Conservation (phyloP, 2,329 filamentous ascomycete species). For the Scedosporium minutisporum region DNA sequence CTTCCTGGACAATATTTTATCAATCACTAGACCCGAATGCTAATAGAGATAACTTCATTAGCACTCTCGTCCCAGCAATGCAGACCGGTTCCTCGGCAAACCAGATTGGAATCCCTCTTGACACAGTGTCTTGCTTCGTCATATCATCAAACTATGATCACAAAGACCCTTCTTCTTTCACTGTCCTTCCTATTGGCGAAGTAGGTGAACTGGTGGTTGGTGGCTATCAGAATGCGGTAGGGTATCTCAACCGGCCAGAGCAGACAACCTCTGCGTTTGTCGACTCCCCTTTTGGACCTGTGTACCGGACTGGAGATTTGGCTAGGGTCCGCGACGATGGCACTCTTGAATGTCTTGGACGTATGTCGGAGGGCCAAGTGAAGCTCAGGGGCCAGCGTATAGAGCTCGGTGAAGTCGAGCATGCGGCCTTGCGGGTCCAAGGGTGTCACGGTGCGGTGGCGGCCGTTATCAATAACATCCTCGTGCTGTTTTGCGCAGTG, state of each 20-base stretch:
- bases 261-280: constrained; percentile 68
- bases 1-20: neutral
- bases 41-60: constrained; percentile 12
- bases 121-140: constrained; percentile 72
- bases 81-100: constrained; percentile 44
- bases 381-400: constrained; percentile 79
- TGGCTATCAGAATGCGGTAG: constrained; percentile 67
- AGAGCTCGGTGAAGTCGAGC: constrained; percentile 70
- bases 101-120: constrained; percentile 68
- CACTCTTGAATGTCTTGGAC: constrained; percentile 71
- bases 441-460: constrained; percentile 59
- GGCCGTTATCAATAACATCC: constrained; percentile 53
- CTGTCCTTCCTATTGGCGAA: constrained; percentile 54
- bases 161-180: constrained; percentile 22
- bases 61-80: constrained; percentile 63
- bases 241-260: constrained; percentile 72
- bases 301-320: constrained; percentile 83
- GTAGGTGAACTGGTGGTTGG: constrained; percentile 74
- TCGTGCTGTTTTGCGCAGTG: constrained; percentile 67
- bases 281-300: constrained; percentile 51
- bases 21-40: neutral
- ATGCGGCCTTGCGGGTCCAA: constrained; percentile 50
- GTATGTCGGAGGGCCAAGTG: constrained; percentile 71
- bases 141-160: constrained; percentile 36
- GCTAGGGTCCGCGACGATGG: constrained; percentile 59